phyloP scores from a whole-genome alignment of 331 rosid genomes.

The Quercus phellos region DNA sequence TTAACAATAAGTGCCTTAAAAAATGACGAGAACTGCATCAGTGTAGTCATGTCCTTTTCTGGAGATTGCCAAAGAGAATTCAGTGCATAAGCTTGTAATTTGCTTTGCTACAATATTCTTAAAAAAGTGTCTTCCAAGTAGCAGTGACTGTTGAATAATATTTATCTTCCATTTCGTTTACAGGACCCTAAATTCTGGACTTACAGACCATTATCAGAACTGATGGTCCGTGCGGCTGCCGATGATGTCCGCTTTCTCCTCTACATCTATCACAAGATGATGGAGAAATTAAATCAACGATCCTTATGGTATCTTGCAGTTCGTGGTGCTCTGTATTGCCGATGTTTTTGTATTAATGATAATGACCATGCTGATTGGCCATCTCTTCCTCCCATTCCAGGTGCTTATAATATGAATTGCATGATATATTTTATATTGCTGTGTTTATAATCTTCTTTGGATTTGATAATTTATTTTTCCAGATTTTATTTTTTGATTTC shows the following conservation, averaged over 20 bases:
- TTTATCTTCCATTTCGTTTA: constrained; percentile 4
- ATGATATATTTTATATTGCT: constrained; percentile 1
- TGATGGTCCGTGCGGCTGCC: constrained; percentile 91
- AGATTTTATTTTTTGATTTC: constrained; percentile 11
- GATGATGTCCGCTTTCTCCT: constrained; percentile 97
- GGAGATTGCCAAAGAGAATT: not conserved
- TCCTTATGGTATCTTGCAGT: constrained; percentile 77
- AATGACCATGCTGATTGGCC: constrained; percentile 71
- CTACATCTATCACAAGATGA: constrained; percentile 74
- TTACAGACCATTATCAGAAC: constrained; percentile 83
- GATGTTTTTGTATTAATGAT: constrained; percentile 67
- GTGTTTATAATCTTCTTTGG: not conserved
- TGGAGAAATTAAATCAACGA: constrained; percentile 59
- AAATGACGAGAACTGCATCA: too few species aligned
- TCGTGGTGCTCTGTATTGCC: constrained; percentile 88
- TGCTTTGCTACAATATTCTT: constrained; percentile 13
- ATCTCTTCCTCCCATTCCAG: constrained; percentile 74
- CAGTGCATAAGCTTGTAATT: not conserved
- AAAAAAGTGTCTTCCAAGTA: not conserved
- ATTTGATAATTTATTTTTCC: constrained; percentile 2
- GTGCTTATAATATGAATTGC: constrained; percentile 27
- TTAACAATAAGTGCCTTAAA: too few species aligned
- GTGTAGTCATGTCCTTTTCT: not conserved
- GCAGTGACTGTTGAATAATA: constrained; percentile 5
- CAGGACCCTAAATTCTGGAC: constrained; percentile 97